A percentile compares a stretch with the other conserved stretches of the same genome.
phyloP scores from a whole-genome alignment of 2,329 filamentous ascomycete species.

The Aspergillus sergii region DNA sequence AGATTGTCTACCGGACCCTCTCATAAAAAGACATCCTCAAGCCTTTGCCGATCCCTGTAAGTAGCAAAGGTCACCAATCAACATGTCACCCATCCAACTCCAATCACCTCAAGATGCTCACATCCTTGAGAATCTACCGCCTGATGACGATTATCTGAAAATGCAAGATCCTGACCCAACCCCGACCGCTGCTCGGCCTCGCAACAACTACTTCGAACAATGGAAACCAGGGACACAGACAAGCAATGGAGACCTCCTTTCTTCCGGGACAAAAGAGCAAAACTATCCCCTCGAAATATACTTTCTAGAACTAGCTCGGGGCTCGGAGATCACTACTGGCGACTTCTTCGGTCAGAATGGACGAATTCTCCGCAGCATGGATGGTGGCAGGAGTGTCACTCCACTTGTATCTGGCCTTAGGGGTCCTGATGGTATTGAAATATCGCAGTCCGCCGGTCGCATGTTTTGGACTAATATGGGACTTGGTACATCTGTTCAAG shows the following conservation, averaged over 20 bases:
- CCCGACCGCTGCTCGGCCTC: constrained; percentile 49
- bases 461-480: constrained; percentile 60
- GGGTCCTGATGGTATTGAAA: constrained; percentile 51
- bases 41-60: no score
- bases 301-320: constrained; percentile 27
- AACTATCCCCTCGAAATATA: constrained; percentile 13
- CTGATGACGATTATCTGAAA: constrained; percentile 54
- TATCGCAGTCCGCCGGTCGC: constrained; percentile 35
- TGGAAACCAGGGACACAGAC: constrained; percentile 48
- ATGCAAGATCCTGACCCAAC: constrained; percentile 46
- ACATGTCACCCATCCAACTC: no score
- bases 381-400: no score
- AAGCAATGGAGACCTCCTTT: constrained; percentile 44
- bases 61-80: no score
- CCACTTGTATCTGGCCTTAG: constrained; percentile 12
- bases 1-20: no score
- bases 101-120: no score
- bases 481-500: constrained; percentile 26
- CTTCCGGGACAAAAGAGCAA: constrained; percentile 5
- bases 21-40: no score
- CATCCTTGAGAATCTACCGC: no score
- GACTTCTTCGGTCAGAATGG: no score
- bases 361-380: no score
- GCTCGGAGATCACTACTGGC: constrained; percentile 10
- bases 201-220: constrained; percentile 48